phyloP scores from a whole-genome alignment of 1,284 basidiomycete genomes.

The Ustilago esculenta region DNA sequence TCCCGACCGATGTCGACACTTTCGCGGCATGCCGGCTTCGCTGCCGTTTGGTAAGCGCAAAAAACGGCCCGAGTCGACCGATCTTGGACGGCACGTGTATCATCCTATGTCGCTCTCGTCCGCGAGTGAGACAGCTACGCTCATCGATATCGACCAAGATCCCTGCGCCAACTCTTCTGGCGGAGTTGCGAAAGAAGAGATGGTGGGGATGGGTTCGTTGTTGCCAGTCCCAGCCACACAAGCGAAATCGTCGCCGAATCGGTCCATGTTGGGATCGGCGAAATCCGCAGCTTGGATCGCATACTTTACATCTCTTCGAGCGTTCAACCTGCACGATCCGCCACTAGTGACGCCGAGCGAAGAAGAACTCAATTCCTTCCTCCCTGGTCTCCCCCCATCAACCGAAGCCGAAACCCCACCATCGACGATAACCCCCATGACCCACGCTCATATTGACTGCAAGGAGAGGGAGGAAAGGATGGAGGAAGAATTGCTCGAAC shows the following conservation, averaged over 20 bases:
- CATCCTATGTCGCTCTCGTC: background rate
- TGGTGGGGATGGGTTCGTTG: background rate
- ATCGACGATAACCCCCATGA: no score
- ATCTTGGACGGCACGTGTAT: background rate
- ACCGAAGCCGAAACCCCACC: no score
- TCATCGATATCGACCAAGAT: constrained; percentile 4
- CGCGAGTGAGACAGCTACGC: constrained; percentile 3
- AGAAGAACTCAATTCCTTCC: constrained; percentile 23
- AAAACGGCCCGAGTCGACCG: constrained; percentile 11
- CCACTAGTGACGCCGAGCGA: constrained; percentile 27
- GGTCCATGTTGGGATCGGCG: constrained; percentile 12
- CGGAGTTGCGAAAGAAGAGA: no score
- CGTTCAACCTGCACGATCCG: constrained; percentile 14
- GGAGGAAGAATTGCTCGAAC: constrained; percentile 6
- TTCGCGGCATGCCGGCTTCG: constrained; percentile 20
- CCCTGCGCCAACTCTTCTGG: no score
- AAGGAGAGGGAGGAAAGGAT: background rate
- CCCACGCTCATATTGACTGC: background rate
- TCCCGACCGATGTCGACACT: constrained; percentile 18
- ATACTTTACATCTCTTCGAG: constrained; percentile 24
- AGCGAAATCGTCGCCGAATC: background rate
- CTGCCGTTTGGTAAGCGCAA: constrained; percentile 11
- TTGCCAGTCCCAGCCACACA: constrained; percentile 19
- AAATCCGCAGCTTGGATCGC: constrained; percentile 13
- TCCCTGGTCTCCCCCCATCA: constrained; percentile 7